Evolutionary conservation across 1,284 basidiomycete genomes (phyloP).

Genomic region (Pterula multifida): DNA sequence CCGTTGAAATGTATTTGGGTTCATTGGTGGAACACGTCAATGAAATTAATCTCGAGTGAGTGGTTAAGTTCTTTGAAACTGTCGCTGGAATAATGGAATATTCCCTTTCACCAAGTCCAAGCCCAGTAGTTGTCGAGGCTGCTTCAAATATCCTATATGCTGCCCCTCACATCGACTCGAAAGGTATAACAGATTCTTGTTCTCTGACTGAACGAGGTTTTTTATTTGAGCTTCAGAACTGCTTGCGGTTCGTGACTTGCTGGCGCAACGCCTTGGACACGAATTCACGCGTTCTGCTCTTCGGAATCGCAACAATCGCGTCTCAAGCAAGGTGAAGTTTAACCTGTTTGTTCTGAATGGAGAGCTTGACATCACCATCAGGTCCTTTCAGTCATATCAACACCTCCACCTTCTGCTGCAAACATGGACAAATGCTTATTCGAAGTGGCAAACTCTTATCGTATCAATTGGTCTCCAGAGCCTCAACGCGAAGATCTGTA

Average conservation of each 20-base stretch:
- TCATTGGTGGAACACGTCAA: conserved; percentile 42
- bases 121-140: conserved; percentile 45
- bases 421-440: conserved; percentile 44
- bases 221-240: conserved; percentile 33
- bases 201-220: conserved; percentile 4
- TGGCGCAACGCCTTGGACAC: conserved; percentile 42
- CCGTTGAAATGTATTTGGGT: conserved; percentile 54
- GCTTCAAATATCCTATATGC: conserved; percentile 56
- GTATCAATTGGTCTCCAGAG: conserved; percentile 52
- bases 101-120: conserved; percentile 17
- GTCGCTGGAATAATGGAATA: conserved; percentile 7
- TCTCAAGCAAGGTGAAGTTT: conserved; percentile 36
- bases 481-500: conserved; percentile 46
- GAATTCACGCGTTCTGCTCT: conserved; percentile 44
- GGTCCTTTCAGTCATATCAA: conserved; percentile 38
- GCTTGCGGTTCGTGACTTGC: conserved; percentile 34
- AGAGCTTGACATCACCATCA: conserved; percentile 13
- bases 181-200: conserved; percentile 28
- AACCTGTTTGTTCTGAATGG: neutral
- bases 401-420: conserved; percentile 39
- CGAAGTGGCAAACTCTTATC: conserved; percentile 38
- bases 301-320: conserved; percentile 38
- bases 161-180: conserved; percentile 40
- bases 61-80: neutral
- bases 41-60: conserved; percentile 34